Percentiles rank a stretch among this genome's conserved stretches.
Conservation (phyloP, 331 rosid genomes). For the Cydonia oblonga region DNA sequence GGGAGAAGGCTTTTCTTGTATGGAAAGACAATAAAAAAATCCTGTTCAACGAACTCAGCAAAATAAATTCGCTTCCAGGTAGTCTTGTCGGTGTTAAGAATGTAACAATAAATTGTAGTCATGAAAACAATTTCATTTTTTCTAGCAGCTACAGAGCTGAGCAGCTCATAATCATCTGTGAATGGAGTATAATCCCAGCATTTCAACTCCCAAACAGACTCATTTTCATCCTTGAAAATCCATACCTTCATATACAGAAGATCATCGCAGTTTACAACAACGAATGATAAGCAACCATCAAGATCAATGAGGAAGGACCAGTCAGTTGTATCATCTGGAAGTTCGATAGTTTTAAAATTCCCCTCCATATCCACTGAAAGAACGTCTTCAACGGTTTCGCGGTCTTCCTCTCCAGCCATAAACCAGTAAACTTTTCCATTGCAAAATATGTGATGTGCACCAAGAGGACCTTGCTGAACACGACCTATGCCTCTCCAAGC, state of each 20-base stretch:
- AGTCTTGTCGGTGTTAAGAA: no score
- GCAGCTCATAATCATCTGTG: neutral
- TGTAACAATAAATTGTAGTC: no score
- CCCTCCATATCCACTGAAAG: conserved; percentile 18
- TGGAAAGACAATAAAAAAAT: no score
- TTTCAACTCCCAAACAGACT: conserved; percentile 9
- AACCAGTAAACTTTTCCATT: conserved; percentile 21
- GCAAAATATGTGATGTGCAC: conserved; percentile 8
- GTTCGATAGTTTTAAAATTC: conserved; percentile 1
- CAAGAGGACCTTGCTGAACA: conserved; percentile 14
- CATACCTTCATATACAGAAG: neutral
- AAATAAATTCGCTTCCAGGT: no score
- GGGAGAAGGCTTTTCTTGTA: no score
- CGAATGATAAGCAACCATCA: conserved; percentile 14
- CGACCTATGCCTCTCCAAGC: conserved; percentile 15
- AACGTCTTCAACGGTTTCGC: conserved; percentile 1
- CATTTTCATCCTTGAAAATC: neutral
- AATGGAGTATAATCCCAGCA: conserved; percentile 4
- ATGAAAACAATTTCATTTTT: neutral
- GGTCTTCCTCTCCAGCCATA: conserved; percentile 10
- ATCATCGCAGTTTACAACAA: conserved; percentile 1
- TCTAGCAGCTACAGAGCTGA: conserved; percentile 7
- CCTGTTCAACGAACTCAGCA: no score
- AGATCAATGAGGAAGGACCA: conserved; percentile 13
- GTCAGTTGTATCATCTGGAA: conserved; percentile 5